phyloP scores from a whole-genome alignment of 1,139 yeast genomes.

The Blastobotrys apis region DNA sequence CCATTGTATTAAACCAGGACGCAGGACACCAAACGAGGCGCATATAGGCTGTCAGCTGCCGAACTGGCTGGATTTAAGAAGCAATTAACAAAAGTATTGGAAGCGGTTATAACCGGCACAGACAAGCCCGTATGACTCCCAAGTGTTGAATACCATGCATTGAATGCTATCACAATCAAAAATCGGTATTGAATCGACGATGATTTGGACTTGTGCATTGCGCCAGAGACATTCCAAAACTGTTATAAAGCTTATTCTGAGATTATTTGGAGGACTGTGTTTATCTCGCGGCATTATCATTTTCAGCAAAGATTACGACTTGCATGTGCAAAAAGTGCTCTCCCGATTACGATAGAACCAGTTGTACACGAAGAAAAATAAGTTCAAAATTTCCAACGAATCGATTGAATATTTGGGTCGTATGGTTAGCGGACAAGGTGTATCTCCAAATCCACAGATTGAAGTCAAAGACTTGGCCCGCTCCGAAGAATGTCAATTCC shows the following conservation, averaged over 20 bases:
- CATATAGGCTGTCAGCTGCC: no score
- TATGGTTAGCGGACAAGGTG: constrained; percentile 8
- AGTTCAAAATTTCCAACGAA: constrained; percentile 16
- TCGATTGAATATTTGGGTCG: constrained; percentile 17
- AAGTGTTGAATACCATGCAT: no score
- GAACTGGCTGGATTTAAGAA: no score
- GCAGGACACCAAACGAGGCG: no score
- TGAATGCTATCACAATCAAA: no score
- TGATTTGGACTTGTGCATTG: constrained; percentile 25
- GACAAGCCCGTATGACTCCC: no score
- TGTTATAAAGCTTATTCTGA: constrained; percentile 20
- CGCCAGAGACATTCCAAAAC: constrained; percentile 25
- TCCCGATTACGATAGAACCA: constrained; percentile 7
- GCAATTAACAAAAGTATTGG: no score
- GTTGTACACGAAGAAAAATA: constrained; percentile 11
- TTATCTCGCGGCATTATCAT: constrained; percentile 32
- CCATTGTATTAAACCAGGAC: no score
- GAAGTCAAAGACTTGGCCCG: not conserved
- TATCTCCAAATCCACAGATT: constrained; percentile 2
- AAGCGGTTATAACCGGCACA: no score
- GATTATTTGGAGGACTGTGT: constrained; percentile 17
- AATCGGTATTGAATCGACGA: no score
- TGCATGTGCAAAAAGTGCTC: constrained; percentile 20
- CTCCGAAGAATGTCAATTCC: no score
- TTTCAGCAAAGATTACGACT: constrained; percentile 24